phyloP scores from a whole-genome alignment of 1,139 yeast genomes.

The Cylindricascospora bacillispora region DNA sequence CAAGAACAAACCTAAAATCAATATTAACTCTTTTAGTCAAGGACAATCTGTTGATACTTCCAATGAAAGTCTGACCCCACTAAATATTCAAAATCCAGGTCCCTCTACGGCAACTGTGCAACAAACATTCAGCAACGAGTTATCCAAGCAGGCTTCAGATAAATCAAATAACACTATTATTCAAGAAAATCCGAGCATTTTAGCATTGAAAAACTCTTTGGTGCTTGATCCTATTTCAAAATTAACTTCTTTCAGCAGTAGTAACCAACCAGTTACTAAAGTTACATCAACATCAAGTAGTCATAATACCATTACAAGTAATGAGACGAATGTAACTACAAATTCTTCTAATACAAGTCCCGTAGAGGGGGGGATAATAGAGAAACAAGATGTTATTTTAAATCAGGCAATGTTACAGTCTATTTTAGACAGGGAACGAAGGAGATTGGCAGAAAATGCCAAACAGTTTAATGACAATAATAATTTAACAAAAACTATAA shows the following conservation, averaged over 20 bases:
- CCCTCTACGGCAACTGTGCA: conserved; percentile 19
- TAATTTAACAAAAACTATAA: conserved; percentile 10
- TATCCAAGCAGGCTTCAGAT: background rate
- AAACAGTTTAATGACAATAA: conserved; percentile 2
- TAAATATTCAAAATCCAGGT: no score
- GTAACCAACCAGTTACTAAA: no score
- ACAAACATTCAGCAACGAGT: background rate
- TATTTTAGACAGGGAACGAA: conserved; percentile 16
- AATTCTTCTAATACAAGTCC: conserved; percentile 5
- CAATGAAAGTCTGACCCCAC: no score
- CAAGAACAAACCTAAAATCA: no score
- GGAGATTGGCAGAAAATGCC: conserved; percentile 7
- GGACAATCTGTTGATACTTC: no score
- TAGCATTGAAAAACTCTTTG: conserved; percentile 8
- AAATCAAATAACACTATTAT: conserved; percentile 1
- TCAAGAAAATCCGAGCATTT: conserved; percentile 11
- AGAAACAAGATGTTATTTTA: conserved; percentile 18
- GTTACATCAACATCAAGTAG: no score
- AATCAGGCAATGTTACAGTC: conserved; percentile 15
- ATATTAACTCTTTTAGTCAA: no score
- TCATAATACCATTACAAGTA: no score
- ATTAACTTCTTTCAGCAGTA: no score
- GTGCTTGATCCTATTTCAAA: no score
- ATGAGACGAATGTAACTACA: no score
- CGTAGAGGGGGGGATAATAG: no score